Percentiles rank a stretch among this genome's conserved stretches.
These are phyloP conservation scores for Plasmodium gallinaceum DNA, from an alignment of 169 alveolate genomes.

Conservation along the genomic window DNA sequence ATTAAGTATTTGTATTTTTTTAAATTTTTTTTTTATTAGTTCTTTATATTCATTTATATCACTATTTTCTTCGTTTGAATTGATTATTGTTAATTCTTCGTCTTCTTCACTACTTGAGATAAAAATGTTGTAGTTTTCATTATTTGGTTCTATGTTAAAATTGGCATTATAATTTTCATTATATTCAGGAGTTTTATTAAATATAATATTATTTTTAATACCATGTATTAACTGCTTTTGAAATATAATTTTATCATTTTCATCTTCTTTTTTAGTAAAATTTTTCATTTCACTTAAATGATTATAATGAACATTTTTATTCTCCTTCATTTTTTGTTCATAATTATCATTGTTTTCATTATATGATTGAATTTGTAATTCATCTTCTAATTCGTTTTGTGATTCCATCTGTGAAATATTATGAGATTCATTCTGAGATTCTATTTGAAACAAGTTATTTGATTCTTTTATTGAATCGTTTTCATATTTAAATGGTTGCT, in stretches of 20 bases:
- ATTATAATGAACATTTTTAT: neutral
- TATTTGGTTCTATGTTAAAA: neutral
- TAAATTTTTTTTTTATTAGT: conserved; percentile 20
- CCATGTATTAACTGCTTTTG: neutral
- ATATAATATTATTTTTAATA: neutral
- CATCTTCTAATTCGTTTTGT: neutral
- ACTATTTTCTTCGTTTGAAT: neutral
- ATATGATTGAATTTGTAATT: neutral
- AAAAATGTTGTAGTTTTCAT: conserved; percentile 38
- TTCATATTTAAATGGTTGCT: neutral
- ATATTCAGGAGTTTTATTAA: neutral
- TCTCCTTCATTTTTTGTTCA: neutral
- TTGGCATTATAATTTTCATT: neutral
- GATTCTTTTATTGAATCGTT: conserved; percentile 6
- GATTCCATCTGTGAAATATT: too few relatives aligned
- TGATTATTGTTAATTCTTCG: conserved; percentile 11
- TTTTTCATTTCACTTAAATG: neutral
- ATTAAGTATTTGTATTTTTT: conserved; percentile 37
- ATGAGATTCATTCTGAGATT: too few relatives aligned
- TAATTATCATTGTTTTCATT: neutral
- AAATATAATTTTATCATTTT: neutral
- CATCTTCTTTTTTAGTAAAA: neutral
- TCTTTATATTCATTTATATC: neutral
- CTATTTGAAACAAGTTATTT: too few relatives aligned
- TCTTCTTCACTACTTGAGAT: conserved; percentile 75